Evolutionary conservation across 2,329 filamentous ascomycete species (phyloP).

Genomic region (Microcyclosporella mali): DNA sequence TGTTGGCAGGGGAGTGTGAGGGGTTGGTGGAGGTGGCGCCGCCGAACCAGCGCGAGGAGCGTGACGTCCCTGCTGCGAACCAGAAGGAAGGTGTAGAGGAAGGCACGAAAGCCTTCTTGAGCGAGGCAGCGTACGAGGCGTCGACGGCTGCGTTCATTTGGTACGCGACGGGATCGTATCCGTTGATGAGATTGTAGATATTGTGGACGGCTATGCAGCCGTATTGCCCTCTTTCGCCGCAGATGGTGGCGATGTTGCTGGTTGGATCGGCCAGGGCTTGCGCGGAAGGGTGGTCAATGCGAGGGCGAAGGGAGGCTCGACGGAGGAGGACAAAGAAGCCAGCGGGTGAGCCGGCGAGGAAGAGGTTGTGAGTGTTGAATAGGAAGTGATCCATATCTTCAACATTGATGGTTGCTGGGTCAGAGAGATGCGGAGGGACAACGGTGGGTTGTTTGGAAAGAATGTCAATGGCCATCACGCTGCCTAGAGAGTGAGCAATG

Average conservation of each 20-base stretch:
- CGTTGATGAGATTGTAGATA: conserved; percentile 85
- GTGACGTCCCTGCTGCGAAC: conserved; percentile 33
- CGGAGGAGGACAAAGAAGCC: conserved; percentile 91
- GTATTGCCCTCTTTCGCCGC: conserved; percentile 72
- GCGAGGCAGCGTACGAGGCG: conserved; percentile 64
- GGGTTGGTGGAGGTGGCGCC: conserved; percentile 27
- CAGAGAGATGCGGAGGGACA: conserved; percentile 44
- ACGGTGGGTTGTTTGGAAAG: conserved; percentile 79
- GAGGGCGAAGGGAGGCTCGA: conserved; percentile 63
- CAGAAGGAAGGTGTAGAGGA: conserved; percentile 52
- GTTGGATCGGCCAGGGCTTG: conserved; percentile 60
- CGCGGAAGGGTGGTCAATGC: conserved; percentile 68
- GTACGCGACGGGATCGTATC: conserved; percentile 78
- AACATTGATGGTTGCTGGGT: conserved; percentile 23
- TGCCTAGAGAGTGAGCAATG: conserved; percentile 88
- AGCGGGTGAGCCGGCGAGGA: conserved; percentile 82
- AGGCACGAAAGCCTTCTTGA: conserved; percentile 75
- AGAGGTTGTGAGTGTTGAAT: conserved; percentile 85
- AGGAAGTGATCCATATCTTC: conserved; percentile 58
- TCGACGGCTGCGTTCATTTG: conserved; percentile 88
- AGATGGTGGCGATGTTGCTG: conserved; percentile 49
- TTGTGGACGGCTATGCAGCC: conserved; percentile 93
- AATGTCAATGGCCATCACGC: conserved; percentile 89
- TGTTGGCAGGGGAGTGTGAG: conserved; percentile 6
- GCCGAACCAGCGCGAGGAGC: conserved; percentile 36